phyloP scores from a whole-genome alignment of 345 rosid genomes.

The Brassica nigra region DNA sequence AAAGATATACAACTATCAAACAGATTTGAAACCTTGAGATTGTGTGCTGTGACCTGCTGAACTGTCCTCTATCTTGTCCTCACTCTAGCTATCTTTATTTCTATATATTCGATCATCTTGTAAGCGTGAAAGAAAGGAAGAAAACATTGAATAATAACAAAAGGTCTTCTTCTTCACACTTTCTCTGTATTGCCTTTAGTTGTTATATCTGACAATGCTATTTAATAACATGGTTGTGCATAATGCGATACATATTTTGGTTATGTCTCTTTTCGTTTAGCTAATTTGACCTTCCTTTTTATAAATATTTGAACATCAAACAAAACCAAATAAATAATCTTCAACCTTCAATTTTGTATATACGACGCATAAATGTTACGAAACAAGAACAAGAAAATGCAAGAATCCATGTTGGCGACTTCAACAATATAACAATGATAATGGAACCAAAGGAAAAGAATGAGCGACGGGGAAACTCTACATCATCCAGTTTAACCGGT shows the following conservation, averaged over 20 bases:
- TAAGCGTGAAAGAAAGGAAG: too few species aligned
- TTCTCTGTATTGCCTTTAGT: too few species aligned
- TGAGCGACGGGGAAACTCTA: background rate
- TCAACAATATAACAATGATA: background rate
- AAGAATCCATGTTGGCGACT: background rate
- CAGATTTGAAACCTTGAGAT: too few species aligned
- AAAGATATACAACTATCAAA: too few species aligned
- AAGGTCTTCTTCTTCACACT: too few species aligned
- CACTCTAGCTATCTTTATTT: too few species aligned
- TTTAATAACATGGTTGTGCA: background rate
- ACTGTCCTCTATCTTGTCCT: too few species aligned
- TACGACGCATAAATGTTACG: conserved; percentile 6
- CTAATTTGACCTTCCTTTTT: background rate
- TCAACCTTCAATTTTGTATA: conserved; percentile 20
- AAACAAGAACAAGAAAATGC: background rate
- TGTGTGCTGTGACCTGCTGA: too few species aligned
- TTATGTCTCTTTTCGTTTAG: background rate
- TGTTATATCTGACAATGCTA: background rate
- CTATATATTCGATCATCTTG: too few species aligned
- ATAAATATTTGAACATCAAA: background rate
- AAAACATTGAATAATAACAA: too few species aligned
- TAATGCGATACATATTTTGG: background rate
- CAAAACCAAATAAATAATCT: conserved; percentile 5
- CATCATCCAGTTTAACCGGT: conserved; percentile 37
- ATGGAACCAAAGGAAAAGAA: background rate